Conservation (phyloP, 139 green algal genomes). For the Pseudopediastrum boryanum region DNA sequence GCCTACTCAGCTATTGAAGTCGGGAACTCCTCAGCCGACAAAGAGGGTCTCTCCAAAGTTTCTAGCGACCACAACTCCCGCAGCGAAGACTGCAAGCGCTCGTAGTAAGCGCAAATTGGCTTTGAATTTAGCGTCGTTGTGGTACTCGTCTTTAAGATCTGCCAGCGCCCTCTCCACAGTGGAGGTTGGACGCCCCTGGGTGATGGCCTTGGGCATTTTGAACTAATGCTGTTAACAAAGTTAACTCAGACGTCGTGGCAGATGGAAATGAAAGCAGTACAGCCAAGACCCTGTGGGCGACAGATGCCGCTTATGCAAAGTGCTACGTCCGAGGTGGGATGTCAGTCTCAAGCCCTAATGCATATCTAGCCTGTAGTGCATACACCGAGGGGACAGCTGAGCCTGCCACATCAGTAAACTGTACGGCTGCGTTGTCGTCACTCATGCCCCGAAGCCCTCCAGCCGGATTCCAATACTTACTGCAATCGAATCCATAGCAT, state of each 20-base stretch:
- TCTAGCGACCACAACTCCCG: conserved; percentile 19
- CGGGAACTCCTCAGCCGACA: conserved; percentile 31
- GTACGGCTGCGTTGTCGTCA: neutral
- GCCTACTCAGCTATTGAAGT: no score
- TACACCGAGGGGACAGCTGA: no score
- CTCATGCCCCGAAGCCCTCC: neutral
- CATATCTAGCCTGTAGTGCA: no score
- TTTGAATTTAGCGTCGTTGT: conserved; percentile 28
- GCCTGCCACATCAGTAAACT: no score
- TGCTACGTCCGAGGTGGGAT: no score
- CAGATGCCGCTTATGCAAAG: no score
- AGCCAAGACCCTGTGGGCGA: no score
- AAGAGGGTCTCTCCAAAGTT: conserved; percentile 40
- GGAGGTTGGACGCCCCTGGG: neutral
- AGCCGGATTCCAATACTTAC: neutral
- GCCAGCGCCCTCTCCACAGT: conserved; percentile 19
- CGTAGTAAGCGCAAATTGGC: conserved; percentile 21
- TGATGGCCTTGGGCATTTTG: conserved; percentile 26
- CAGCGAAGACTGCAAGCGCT: conserved; percentile 31
- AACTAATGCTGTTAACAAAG: no score
- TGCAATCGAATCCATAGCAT: neutral
- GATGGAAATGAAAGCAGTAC: no score
- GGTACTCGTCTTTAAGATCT: conserved; percentile 23
- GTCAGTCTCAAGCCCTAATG: no score
- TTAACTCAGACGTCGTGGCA: no score